These are phyloP conservation scores for Suillus ampliporus DNA, from an alignment of 768 basidiomycete species.

Conservation along the genomic window DNA sequence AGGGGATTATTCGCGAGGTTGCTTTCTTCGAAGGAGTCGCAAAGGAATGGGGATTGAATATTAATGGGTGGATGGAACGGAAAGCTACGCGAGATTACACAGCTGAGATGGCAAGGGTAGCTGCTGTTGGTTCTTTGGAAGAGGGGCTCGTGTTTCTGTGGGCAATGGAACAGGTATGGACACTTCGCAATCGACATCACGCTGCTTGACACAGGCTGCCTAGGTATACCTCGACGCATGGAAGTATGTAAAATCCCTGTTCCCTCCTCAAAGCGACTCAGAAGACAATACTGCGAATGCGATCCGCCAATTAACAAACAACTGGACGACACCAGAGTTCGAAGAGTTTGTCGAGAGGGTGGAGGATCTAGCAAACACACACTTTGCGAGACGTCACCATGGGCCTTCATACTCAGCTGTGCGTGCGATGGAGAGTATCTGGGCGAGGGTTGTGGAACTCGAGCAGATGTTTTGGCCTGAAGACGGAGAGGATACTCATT, in stretches of 20 bases:
- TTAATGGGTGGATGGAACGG: conserved; percentile 56
- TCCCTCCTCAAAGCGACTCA: conserved; percentile 12
- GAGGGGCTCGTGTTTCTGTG: conserved; percentile 77
- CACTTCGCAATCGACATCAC: not conserved
- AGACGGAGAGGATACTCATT: conserved; percentile 39
- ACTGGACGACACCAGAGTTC: conserved; percentile 66
- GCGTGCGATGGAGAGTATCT: conserved; percentile 52
- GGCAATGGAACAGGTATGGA: conserved; percentile 76
- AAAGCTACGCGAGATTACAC: conserved; percentile 73
- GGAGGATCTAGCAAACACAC: conserved; percentile 50
- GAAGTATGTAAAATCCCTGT: conserved; percentile 48
- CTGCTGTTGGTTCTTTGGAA: conserved; percentile 49
- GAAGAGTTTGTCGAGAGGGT: conserved; percentile 57
- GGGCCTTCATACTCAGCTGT: conserved; percentile 17
- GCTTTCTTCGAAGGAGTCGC: conserved; percentile 65
- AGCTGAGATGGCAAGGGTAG: conserved; percentile 68
- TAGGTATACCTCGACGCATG: conserved; percentile 77
- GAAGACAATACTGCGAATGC: conserved; percentile 33
- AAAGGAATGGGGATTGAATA: conserved; percentile 46
- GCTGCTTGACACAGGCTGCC: not conserved
- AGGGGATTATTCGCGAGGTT: conserved; percentile 63
- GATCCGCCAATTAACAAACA: conserved; percentile 56
- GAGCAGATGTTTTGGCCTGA: conserved; percentile 67
- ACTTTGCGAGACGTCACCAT: conserved; percentile 18
- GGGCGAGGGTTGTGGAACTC: conserved; percentile 63